A percentile compares a stretch with the other conserved stretches of the same genome.
These are phyloP conservation scores for Geum urbanum DNA, from an alignment of 306 rosid genomes.

Conservation along the genomic window DNA sequence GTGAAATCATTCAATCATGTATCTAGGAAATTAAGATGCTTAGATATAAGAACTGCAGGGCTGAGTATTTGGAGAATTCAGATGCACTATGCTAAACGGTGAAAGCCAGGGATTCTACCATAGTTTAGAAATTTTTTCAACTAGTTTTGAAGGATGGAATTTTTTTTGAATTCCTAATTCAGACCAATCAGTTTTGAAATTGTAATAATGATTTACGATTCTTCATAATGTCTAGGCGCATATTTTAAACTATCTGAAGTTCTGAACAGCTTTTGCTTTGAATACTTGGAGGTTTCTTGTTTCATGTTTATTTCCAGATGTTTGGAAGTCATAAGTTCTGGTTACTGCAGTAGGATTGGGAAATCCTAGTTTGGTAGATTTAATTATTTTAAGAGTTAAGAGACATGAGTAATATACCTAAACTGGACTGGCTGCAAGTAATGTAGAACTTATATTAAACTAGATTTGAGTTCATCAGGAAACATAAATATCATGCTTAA, in stretches of 20 bases:
- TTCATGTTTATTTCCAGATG: background rate
- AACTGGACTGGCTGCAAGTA: no score
- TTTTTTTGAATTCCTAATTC: background rate
- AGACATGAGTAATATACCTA: background rate
- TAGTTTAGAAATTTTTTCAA: background rate
- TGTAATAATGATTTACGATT: background rate
- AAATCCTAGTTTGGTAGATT: background rate
- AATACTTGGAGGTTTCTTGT: background rate
- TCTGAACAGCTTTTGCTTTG: background rate
- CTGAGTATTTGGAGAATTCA: background rate
- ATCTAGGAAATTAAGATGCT: background rate
- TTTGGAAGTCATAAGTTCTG: background rate
- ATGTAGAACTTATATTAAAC: background rate
- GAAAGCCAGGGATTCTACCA: background rate
- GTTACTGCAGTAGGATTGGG: background rate
- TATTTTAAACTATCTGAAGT: background rate
- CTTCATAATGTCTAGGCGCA: background rate
- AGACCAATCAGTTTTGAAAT: background rate
- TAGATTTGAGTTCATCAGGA: background rate
- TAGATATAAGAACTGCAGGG: background rate
- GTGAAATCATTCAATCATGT: background rate
- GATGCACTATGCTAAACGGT: background rate
- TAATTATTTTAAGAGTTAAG: background rate
- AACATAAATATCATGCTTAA: background rate
- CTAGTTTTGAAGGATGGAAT: background rate